These are phyloP conservation scores for Fusarium albidum DNA, from an alignment of 2,329 filamentous ascomycete species.

Conservation along the genomic window DNA sequence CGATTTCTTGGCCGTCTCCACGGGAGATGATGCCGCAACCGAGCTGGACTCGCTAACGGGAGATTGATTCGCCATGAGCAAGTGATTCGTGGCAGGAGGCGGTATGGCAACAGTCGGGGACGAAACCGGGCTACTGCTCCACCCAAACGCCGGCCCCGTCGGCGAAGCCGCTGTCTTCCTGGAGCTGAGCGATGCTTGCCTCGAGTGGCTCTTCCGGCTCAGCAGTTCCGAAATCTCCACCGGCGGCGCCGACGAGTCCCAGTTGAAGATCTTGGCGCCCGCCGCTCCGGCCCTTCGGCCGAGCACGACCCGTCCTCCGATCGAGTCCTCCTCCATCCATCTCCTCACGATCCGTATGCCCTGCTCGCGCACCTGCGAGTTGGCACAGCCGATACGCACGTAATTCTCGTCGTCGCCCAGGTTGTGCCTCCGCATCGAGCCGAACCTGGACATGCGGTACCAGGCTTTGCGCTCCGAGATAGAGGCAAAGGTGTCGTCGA, in stretches of 20 bases:
- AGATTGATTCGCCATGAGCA: slow-evolving; percentile 11
- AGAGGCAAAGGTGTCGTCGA: slow-evolving; percentile 61
- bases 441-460: slow-evolving; percentile 70
- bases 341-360: slow-evolving; percentile 66
- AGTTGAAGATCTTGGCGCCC: slow-evolving; percentile 65
- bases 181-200: slow-evolving; percentile 35
- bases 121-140: slow-evolving; percentile 34
- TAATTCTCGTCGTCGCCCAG: slow-evolving; percentile 67
- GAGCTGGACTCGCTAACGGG: slow-evolving; percentile 18
- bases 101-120: slow-evolving; percentile 30
- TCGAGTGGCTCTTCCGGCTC: slow-evolving; percentile 39
- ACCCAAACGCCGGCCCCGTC: slow-evolving; percentile 43
- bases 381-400: slow-evolving; percentile 63
- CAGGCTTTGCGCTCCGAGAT: slow-evolving; percentile 69
- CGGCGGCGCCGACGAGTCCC: slow-evolving; percentile 62
- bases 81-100: slow-evolving; percentile 19
- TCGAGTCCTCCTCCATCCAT: slow-evolving; percentile 73
- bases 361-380: slow-evolving; percentile 61
- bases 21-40: slow-evolving; percentile 8
- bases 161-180: slow-evolving; percentile 38
- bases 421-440: slow-evolving; percentile 65
- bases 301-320: slow-evolving; percentile 56
- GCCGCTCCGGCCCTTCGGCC: slow-evolving; percentile 49
- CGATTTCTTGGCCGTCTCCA: slow-evolving; percentile 19
- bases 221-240: slow-evolving; percentile 55